Base-by-base conservation (phyloP, 108 stramenopile genomes). In the Discostella pseudostelligera region DNA sequence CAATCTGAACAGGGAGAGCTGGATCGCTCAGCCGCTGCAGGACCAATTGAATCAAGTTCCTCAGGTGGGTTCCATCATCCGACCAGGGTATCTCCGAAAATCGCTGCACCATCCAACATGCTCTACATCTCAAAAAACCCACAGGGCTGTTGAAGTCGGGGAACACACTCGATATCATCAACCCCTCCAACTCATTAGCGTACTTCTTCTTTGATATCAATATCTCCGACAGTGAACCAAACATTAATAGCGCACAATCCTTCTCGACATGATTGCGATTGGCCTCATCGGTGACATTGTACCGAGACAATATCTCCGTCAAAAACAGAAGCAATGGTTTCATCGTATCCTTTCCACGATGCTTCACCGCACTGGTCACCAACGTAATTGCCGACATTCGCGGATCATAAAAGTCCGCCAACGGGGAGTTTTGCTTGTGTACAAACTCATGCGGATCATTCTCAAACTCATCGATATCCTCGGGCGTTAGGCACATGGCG, bases 371-470 rank as follows among this genome's bases (percentile, higher is more conserved):
- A 67, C 96, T 93, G 4, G 84, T 88, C 6, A 99, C 85, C 24
- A 97, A 66, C 14, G 94, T 96, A 57, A 96, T 92, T 51, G 98
- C 98, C 8, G 94, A 86, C 84, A 93, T 85, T 14, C 94, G 69
- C 4, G 96, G 94, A 71, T 96, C 95, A 44, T 96, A 93, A 70
- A 95, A 97, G 74, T 99, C 98, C 17, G 92, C 91, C 61, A 97
- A 58, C 1, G 96, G 97, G 68, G 93, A 92, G 74, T 95, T 96
- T 59, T 88, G 87, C 60, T 92, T 84, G 48, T 95, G 92, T 12
- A 99, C 93, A 75, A 96, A 97, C 72, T 99, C 98, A 62, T 90
- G 89, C 9, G 96, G 98, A 59, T 99, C 98, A 39, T 87, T 84
- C 59, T 97, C 96, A 71, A 99, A 99, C 73, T 83, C 70, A 8